These are phyloP conservation scores for Erythrophleum ivorense DNA, from an alignment of 331 rosid genomes.

Conservation along the genomic window DNA sequence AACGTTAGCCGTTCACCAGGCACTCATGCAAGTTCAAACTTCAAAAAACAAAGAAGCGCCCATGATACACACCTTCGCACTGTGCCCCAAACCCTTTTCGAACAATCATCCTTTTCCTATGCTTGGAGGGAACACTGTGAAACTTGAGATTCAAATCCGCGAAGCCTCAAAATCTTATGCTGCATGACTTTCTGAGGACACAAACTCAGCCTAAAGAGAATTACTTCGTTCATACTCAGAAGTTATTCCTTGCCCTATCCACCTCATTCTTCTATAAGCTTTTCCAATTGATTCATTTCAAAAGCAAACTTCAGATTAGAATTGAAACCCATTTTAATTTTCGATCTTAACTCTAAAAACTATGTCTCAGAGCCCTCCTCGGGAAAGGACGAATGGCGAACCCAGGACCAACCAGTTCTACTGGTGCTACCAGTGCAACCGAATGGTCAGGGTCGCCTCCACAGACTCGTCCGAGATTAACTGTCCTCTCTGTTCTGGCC, in stretches of 20 bases:
- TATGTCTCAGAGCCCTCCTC: slow-evolving; percentile 75
- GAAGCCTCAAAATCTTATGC: neutral
- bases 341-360: neutral
- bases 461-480: slow-evolving; percentile 39
- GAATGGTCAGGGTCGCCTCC: slow-evolving; percentile 51
- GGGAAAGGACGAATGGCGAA: slow-evolving; percentile 33
- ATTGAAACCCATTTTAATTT: neutral
- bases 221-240: slow-evolving; percentile 57
- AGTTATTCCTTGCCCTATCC: slow-evolving; percentile 58
- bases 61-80: neutral
- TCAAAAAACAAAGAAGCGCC: neutral
- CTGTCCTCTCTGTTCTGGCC: slow-evolving; percentile 86
- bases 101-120: slow-evolving; percentile 54
- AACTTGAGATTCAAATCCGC: neutral
- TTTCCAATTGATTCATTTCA: slow-evolving; percentile 1
- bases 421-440: slow-evolving; percentile 85
- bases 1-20: slow-evolving; percentile 32
- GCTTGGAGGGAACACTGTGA: slow-evolving; percentile 44
- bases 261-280: neutral
- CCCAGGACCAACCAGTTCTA: slow-evolving; percentile 47
- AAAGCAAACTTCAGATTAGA: neutral
- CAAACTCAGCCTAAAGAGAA: slow-evolving; percentile 30
- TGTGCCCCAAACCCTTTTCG: neutral
- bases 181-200: slow-evolving; percentile 18
- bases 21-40: neutral